These are phyloP conservation scores for Aspergillus steynii DNA, from an alignment of 495 filamentous ascomycete species.

Conservation along the genomic window DNA sequence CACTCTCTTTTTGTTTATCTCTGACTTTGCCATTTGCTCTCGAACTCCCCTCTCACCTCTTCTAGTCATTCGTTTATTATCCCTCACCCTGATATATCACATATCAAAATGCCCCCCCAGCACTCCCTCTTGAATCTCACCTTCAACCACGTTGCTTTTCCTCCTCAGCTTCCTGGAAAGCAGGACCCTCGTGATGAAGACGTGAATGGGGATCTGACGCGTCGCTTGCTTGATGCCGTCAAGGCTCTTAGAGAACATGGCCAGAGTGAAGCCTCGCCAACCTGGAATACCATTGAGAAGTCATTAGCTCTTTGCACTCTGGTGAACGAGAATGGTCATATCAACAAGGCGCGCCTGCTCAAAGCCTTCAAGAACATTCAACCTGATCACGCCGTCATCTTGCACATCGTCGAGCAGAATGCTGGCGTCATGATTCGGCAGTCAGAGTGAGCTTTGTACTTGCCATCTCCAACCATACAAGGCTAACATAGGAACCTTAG, in stretches of 20 bases:
- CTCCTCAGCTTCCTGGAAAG: constrained; percentile 42
- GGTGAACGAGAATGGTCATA: constrained; percentile 32
- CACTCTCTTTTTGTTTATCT: too few relatives aligned
- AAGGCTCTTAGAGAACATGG: constrained; percentile 22
- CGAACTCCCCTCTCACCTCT: too few relatives aligned
- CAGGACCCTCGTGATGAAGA: constrained; percentile 34
- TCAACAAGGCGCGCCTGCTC: constrained; percentile 41
- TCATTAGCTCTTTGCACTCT: constrained; percentile 32
- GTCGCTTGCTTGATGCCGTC: constrained; percentile 34
- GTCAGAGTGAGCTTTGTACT: constrained; percentile 27
- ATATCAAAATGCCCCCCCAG: too few relatives aligned
- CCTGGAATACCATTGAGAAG: constrained; percentile 30
- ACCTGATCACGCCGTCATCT: constrained; percentile 34
- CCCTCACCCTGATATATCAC: too few relatives aligned
- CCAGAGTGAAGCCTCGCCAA: constrained; percentile 17
- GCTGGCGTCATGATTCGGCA: constrained; percentile 53
- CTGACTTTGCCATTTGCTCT: too few relatives aligned
- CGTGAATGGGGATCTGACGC: constrained; percentile 36
- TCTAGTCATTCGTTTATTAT: too few relatives aligned
- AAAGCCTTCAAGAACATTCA: constrained; percentile 33
- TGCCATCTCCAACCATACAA: neutral
- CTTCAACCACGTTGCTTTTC: constrained; percentile 30
- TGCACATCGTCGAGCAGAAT: constrained; percentile 57
- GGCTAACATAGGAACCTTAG: neutral
- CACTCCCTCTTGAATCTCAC: neutral